Evolutionary conservation across 192 early-diverging fungal species (phyloP).

Genomic region (Coemansia aciculifera): DNA sequence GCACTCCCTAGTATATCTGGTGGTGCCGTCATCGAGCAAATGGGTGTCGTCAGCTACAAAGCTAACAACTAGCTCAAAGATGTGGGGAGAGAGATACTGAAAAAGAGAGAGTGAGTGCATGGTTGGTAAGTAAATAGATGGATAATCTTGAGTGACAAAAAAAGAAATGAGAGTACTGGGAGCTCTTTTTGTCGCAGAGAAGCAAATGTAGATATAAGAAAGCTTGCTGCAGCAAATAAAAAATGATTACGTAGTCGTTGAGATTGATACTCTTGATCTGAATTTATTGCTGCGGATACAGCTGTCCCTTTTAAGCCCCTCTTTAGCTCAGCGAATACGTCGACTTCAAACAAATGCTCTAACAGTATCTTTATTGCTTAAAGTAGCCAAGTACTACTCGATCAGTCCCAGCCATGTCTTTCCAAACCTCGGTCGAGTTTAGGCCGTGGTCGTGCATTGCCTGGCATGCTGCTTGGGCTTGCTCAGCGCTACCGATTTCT

Average conservation of each 20-base stretch:
- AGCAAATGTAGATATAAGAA: not conserved
- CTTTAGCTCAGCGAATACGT: not conserved
- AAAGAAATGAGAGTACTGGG: not conserved
- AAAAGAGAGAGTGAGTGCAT: not conserved
- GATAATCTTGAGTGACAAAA: not conserved
- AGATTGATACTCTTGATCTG: not conserved
- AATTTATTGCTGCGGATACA: not conserved
- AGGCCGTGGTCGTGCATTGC: slow-evolving; percentile 60
- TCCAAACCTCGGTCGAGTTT: slow-evolving; percentile 65
- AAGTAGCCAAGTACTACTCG: slow-evolving; percentile 63
- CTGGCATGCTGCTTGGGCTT: slow-evolving; percentile 56
- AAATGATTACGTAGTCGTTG: not conserved
- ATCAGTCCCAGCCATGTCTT: slow-evolving; percentile 72
- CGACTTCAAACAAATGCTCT: not conserved
- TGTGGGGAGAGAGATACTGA: not conserved
- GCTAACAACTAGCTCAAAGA: not conserved
- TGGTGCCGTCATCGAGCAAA: not conserved
- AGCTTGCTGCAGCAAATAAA: not conserved
- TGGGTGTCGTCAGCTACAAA: not conserved
- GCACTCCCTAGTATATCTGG: not conserved
- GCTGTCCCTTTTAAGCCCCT: too few species aligned
- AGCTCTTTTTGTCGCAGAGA: not conserved
- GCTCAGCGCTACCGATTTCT: slow-evolving; percentile 79
- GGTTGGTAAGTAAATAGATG: not conserved
- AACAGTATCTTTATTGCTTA: not conserved